These are phyloP conservation scores for Fusarium chuoi DNA, from an alignment of 2,329 filamentous ascomycete genomes.

Conservation along the genomic window DNA sequence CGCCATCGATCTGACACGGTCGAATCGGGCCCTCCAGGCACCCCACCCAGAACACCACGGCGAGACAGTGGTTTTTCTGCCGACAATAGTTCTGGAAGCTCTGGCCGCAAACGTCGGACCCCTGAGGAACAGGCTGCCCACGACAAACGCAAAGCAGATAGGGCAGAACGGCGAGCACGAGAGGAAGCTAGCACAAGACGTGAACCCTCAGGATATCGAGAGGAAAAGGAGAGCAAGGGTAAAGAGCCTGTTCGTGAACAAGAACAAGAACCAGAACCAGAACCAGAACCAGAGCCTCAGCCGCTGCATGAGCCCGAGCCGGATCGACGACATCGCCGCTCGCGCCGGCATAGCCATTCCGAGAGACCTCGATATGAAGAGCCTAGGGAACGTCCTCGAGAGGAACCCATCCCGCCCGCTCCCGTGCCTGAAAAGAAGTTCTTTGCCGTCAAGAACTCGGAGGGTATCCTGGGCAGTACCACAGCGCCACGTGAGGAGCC, in stretches of 20 bases:
- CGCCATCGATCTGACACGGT: slow-evolving; percentile 54
- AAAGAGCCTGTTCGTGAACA: slow-evolving; percentile 43
- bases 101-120: slow-evolving; percentile 52
- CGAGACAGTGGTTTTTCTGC: slow-evolving; percentile 59
- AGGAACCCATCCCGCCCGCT: slow-evolving; percentile 36
- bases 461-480: slow-evolving; percentile 47
- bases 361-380: slow-evolving; percentile 47
- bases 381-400: slow-evolving; percentile 44
- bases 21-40: slow-evolving; percentile 48
- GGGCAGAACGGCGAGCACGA: slow-evolving; percentile 44
- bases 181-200: slow-evolving; percentile 40
- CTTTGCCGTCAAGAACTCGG: slow-evolving; percentile 54
- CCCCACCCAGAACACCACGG: slow-evolving; percentile 53
- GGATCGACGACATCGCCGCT: slow-evolving; percentile 51
- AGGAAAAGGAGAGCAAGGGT: slow-evolving; percentile 40
- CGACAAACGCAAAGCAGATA: slow-evolving; percentile 61
- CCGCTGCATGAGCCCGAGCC: slow-evolving; percentile 19
- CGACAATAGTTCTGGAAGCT: slow-evolving; percentile 51
- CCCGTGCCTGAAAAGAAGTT: slow-evolving; percentile 51
- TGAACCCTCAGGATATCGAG: slow-evolving; percentile 27
- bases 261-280: slow-evolving; percentile 38
- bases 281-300: slow-evolving; percentile 16
- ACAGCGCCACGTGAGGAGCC: slow-evolving; percentile 42
- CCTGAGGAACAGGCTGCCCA: slow-evolving; percentile 62
- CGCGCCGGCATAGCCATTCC: slow-evolving; percentile 56